Percentiles rank a stretch among this genome's conserved stretches.
Conservation (phyloP, 148 eudicot genomes). For the Fagopyrum tataricum region DNA sequence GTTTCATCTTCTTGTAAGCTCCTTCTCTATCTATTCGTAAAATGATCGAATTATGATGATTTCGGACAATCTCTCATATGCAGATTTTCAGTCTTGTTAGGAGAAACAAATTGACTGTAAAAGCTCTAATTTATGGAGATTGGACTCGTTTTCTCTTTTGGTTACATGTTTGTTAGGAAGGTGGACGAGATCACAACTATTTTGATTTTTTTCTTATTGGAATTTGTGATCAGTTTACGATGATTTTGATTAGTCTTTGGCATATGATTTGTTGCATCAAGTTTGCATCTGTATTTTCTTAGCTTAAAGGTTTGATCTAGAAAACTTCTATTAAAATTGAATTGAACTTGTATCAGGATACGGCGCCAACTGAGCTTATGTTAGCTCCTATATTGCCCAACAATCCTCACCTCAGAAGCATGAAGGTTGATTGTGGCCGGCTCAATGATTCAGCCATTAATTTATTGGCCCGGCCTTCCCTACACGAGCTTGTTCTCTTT, state of each 20-base stretch:
- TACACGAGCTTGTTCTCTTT: constrained; percentile 57
- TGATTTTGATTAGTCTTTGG: not conserved
- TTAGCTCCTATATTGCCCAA: constrained; percentile 56
- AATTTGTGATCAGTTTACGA: too few relatives aligned
- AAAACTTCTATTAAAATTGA: not conserved
- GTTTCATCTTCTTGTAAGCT: constrained; percentile 64
- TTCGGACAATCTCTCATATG: not conserved
- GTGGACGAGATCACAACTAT: too few relatives aligned
- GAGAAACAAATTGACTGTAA: not conserved
- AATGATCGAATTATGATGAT: not conserved
- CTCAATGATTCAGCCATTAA: constrained; percentile 65
- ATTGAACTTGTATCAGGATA: constrained; percentile 36
- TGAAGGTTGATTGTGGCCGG: constrained; percentile 70
- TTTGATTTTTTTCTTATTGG: too few relatives aligned
- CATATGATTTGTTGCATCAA: constrained; percentile 2
- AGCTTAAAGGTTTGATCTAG: not conserved
- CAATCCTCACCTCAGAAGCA: constrained; percentile 55
- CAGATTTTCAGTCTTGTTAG: not conserved
- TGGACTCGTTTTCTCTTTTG: not conserved
- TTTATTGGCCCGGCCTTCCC: constrained; percentile 54
- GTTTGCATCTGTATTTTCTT: not conserved
- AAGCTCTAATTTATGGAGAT: not conserved
- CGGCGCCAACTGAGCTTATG: constrained; percentile 52
- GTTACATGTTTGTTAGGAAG: not conserved
- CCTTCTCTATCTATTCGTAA: not conserved